phyloP scores from a whole-genome alignment of 23 red algal genomes.

The Gracilaria vermiculophylla region DNA sequence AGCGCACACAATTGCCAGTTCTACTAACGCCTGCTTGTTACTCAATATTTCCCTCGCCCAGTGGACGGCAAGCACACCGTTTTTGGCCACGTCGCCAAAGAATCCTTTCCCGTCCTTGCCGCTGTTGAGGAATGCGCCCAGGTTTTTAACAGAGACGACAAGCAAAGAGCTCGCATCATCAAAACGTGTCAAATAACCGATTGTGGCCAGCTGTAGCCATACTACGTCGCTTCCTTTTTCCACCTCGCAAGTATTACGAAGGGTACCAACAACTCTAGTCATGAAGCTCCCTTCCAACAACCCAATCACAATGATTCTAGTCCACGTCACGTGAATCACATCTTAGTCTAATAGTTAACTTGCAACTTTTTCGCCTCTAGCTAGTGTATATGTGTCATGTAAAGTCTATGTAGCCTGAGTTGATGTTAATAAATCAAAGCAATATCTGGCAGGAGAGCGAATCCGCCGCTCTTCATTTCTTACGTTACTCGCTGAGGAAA shows the following conservation, averaged over 20 bases:
- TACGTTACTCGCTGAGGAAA: too few relatives aligned
- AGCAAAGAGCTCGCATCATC: conserved; percentile 50
- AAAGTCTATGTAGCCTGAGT: not conserved
- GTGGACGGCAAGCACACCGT: conserved; percentile 76
- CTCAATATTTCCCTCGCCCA: not conserved
- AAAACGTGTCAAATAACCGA: conserved; percentile 53
- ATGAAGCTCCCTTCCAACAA: not conserved
- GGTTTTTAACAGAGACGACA: conserved; percentile 47
- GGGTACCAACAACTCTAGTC: not conserved
- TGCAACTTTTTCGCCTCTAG: not conserved
- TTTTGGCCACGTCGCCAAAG: conserved; percentile 38
- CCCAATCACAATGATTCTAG: too few relatives aligned
- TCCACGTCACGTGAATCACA: too few relatives aligned
- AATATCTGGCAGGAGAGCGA: too few relatives aligned
- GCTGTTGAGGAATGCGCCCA: conserved; percentile 55
- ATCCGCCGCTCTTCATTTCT: too few relatives aligned
- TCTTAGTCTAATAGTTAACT: not conserved
- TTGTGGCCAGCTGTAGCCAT: conserved; percentile 33
- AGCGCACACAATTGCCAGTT: not conserved
- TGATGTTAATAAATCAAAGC: not conserved
- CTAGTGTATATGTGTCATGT: not conserved
- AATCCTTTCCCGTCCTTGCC: conserved; percentile 21
- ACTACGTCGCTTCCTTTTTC: too few relatives aligned
- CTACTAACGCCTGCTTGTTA: not conserved
- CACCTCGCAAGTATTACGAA: not conserved